Base-by-base conservation (phyloP, 495 filamentous ascomycete species). In the Neurospora sp. region DNA sequence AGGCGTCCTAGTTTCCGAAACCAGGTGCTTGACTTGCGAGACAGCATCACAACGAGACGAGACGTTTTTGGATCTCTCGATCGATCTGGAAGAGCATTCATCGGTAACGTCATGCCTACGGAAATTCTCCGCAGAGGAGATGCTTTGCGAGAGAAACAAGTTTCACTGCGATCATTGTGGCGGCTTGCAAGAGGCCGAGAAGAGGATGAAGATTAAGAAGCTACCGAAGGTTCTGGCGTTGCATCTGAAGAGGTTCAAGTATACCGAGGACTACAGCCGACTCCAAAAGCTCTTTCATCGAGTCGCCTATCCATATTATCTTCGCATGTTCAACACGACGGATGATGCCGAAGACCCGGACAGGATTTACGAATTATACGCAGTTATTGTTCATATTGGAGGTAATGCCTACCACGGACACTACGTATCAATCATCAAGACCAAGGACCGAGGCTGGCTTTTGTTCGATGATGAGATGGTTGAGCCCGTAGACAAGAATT, bases 391-490 rank as follows among this genome's bases (percentile, higher is more conserved):
- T 12, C 96, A 99, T 76, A 98, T 99, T 72, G 96, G 96, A 37
- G 94, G 94, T n/a, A 96, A 96, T 7, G 96, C 96, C 0, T 98
- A 97, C 77, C 96, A 98, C 77, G 96, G 96, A 12, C 96, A 99
- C 78, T 99, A 99, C 75, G 94, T 99, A 41, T 91, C 94, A 9
- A 94, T 99, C 40, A 96, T 99, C 85, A 99, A 99, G 81, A 99
- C 96, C 1, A 89, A 97, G 78, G 95, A 98, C 79, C 88, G 92
- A 27, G 96, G 96, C 37, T 99, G 96, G 96, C 80, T 99, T 71
- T 83, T 99, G 4, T 99, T 99, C 75, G 96, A 99, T 76, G 96
- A 99, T 80, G 96, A 99, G 84, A 91, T 98, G 87, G 96, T 99
- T 14, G 96, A 98, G 79, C 96, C 96, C 0, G 96, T 99, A 7